Conservation (phyloP, 768 basidiomycete species). For the Tricholoma sp. region DNA sequence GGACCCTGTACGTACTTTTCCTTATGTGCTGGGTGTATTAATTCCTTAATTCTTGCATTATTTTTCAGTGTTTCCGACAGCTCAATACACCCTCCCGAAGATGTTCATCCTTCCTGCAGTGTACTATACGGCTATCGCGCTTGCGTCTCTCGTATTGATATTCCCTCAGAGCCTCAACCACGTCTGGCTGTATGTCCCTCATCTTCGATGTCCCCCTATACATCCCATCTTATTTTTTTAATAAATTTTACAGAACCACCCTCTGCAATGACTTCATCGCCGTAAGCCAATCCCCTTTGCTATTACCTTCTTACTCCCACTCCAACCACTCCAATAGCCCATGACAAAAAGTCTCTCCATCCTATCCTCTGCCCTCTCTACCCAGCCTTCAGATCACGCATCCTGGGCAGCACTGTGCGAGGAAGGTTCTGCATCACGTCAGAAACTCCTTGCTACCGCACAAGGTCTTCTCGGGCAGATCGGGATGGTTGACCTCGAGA, state of each 20-base stretch:
- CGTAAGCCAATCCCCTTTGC: slow-evolving; percentile 15
- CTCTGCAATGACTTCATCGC: slow-evolving; percentile 24
- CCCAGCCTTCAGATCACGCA: slow-evolving; percentile 29
- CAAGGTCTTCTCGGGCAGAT: slow-evolving; percentile 31
- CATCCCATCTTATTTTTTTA: neutral
- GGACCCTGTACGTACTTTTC: slow-evolving; percentile 26
- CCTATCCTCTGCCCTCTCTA: slow-evolving; percentile 27
- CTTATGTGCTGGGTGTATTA: neutral
- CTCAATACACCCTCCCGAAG: slow-evolving; percentile 36
- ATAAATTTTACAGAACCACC: slow-evolving; percentile 17
- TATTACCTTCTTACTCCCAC: neutral
- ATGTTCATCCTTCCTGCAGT: slow-evolving; percentile 33
- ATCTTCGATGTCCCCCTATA: neutral
- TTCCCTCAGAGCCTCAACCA: slow-evolving; percentile 42
- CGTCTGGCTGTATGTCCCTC: slow-evolving; percentile 32
- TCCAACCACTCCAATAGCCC: slow-evolving; percentile 19
- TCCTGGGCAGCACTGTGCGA: slow-evolving; percentile 26
- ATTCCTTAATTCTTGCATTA: neutral
- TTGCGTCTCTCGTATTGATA: slow-evolving; percentile 31
- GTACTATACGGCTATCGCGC: slow-evolving; percentile 37
- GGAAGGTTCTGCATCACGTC: slow-evolving; percentile 21
- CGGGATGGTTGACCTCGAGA: slow-evolving; percentile 34
- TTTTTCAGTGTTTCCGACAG: slow-evolving; percentile 30
- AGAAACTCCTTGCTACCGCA: slow-evolving; percentile 24
- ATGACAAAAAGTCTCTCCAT: slow-evolving; percentile 27